These are phyloP conservation scores for Myrica gale DNA, from an alignment of 306 rosid species.

Conservation along the genomic window DNA sequence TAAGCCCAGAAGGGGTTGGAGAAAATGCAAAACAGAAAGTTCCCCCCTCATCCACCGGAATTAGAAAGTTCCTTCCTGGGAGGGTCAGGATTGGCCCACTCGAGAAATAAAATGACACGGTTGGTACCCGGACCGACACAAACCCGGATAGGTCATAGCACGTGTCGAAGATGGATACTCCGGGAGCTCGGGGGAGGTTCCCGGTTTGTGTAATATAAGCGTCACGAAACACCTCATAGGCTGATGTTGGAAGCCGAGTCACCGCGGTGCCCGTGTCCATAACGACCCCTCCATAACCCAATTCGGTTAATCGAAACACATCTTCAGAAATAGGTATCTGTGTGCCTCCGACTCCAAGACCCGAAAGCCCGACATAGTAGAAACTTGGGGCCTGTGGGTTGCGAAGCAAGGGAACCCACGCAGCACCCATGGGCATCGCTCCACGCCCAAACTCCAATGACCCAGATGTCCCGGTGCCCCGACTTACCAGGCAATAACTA, in stretches of 20 bases:
- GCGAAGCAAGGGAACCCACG: slow-evolving; percentile 75
- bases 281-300: slow-evolving; percentile 73
- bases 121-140: slow-evolving; percentile 80
- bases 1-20: slow-evolving; percentile 45
- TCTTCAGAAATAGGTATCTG: slow-evolving; percentile 54
- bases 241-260: slow-evolving; percentile 61
- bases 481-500: slow-evolving; percentile 66
- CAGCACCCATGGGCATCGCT: slow-evolving; percentile 72
- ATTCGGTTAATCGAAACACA: slow-evolving; percentile 41
- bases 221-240: slow-evolving; percentile 60
- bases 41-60: slow-evolving; percentile 67
- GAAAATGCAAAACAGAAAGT: slow-evolving; percentile 86
- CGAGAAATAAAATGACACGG: slow-evolving; percentile 73
- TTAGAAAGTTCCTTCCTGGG: slow-evolving; percentile 68
- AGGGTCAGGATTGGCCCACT: slow-evolving; percentile 78
- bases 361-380: slow-evolving; percentile 67
- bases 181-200: slow-evolving; percentile 56
- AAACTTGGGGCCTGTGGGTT: slow-evolving; percentile 68
- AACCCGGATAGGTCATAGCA: slow-evolving; percentile 72
- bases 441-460: slow-evolving; percentile 69
- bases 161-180: slow-evolving; percentile 75
- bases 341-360: slow-evolving; percentile 80
- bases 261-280: slow-evolving; percentile 98
- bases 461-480: slow-evolving; percentile 54
- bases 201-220: slow-evolving; percentile 60